phyloP scores from a whole-genome alignment of 2,329 filamentous ascomycete genomes.

The Ophiostoma himal-ulmi region DNA sequence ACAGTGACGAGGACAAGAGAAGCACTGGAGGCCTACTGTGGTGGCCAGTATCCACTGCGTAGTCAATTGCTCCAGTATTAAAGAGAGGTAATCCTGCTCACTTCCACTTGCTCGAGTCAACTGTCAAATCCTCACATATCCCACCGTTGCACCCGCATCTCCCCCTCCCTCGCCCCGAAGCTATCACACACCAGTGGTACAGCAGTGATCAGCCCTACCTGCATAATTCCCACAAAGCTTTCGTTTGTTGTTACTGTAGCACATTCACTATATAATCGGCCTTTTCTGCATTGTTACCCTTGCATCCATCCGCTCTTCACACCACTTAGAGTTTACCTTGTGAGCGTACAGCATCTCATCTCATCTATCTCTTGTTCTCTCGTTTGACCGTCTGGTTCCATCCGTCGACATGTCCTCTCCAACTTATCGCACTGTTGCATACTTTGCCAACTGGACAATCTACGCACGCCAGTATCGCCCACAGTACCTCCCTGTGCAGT shows the following conservation, averaged over 20 bases:
- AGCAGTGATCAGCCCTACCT: neutral
- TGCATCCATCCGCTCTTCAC: neutral
- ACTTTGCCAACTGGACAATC: conserved; percentile 79
- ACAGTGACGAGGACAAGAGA: neutral
- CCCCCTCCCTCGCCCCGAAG: neutral
- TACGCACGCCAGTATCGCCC: conserved; percentile 82
- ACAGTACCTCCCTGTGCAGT: conserved; percentile 71
- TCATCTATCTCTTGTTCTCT: neutral
- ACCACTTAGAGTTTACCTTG: neutral
- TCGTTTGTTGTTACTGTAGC: neutral
- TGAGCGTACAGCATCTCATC: neutral
- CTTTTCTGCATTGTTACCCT: neutral
- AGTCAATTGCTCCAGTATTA: neutral
- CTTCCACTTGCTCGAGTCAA: neutral
- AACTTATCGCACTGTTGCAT: conserved; percentile 62
- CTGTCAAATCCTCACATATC: neutral
- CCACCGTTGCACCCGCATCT: neutral
- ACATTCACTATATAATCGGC: neutral
- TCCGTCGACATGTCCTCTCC: conserved; percentile 13
- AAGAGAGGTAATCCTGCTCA: neutral
- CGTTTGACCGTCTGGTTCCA: neutral
- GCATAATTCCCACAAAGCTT: neutral
- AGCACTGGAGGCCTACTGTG: neutral
- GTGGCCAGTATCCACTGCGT: neutral
- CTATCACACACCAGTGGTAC: neutral